These are phyloP conservation scores for Coniochaeta pulveracea DNA, from an alignment of 2,329 filamentous ascomycete genomes.

Conservation along the genomic window DNA sequence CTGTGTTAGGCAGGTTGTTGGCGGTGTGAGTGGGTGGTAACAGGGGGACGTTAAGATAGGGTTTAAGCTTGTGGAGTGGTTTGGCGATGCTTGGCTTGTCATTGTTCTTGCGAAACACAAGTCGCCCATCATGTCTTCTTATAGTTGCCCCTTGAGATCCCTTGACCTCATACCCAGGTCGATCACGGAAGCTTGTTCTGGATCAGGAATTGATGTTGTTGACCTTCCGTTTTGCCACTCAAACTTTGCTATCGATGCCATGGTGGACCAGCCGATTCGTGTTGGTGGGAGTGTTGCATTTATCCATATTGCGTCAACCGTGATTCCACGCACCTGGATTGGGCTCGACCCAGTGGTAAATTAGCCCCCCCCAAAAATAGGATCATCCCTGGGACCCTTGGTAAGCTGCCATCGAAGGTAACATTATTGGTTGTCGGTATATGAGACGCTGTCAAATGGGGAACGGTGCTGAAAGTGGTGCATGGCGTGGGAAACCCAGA, in stretches of 20 bases:
- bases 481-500: neutral
- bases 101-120: neutral
- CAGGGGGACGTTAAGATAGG: neutral
- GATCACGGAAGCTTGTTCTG: constrained; percentile 3
- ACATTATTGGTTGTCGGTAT: constrained; percentile 1
- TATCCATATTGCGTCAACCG: constrained; percentile 3
- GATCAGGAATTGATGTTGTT: constrained; percentile 5
- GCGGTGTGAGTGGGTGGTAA: neutral
- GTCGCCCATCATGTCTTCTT: neutral
- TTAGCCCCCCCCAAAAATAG: constrained; percentile 2
- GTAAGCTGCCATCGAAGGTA: constrained; percentile 1
- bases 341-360: neutral
- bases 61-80: neutral
- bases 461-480: neutral
- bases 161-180: too few species aligned
- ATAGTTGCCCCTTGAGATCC: neutral
- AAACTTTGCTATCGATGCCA: neutral
- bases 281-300: constrained; percentile 1
- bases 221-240: constrained; percentile 8
- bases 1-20: too few species aligned
- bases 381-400: neutral
- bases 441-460: neutral
- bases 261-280: neutral
- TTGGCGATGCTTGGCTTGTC: neutral
- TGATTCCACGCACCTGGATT: constrained; percentile 4